Evolutionary conservation across 257 asterid genomes (phyloP).

Genomic region (Linderniella brevidens): DNA sequence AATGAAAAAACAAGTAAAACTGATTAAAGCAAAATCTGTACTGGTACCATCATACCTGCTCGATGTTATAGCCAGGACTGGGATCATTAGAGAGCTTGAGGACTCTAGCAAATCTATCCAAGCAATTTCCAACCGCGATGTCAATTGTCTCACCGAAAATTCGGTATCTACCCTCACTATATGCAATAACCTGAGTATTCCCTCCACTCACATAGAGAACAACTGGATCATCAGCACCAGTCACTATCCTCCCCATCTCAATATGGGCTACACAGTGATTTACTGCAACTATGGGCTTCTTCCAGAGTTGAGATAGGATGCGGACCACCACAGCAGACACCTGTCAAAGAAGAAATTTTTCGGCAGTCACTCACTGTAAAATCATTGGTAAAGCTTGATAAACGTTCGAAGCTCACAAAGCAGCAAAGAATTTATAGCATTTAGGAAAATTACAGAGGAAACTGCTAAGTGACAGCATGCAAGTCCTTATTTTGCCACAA

Average conservation of each 20-base stretch:
- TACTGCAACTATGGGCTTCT: conserved; percentile 77
- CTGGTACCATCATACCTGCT: no score
- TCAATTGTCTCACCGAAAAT: conserved; percentile 93
- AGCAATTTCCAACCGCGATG: conserved; percentile 87
- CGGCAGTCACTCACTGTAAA: background rate
- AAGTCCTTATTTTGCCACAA: no score
- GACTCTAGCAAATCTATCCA: conserved; percentile 98
- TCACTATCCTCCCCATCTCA: conserved; percentile 86
- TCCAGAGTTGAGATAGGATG: conserved; percentile 80
- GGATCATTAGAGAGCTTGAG: conserved; percentile 87
- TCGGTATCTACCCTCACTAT: conserved; percentile 78
- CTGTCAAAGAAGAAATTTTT: conserved; percentile 29
- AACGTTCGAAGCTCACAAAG: no score
- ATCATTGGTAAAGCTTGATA: no score
- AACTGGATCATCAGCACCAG: conserved; percentile 91
- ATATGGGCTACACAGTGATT: conserved; percentile 94
- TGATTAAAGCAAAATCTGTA: no score
- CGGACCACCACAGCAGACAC: conserved; percentile 80
- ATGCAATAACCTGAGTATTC: conserved; percentile 92
- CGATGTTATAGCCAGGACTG: conserved; percentile 97
- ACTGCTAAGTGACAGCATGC: no score
- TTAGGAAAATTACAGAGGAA: no score
- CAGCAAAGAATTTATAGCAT: no score
- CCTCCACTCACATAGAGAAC: conserved; percentile 92
- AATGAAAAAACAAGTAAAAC: no score